Evolutionary conservation across 2,329 filamentous ascomycete genomes (phyloP), one percentile per base, ranked within the genome.

Genomic region (Arthrobotrys pseudoclavata): DNA sequence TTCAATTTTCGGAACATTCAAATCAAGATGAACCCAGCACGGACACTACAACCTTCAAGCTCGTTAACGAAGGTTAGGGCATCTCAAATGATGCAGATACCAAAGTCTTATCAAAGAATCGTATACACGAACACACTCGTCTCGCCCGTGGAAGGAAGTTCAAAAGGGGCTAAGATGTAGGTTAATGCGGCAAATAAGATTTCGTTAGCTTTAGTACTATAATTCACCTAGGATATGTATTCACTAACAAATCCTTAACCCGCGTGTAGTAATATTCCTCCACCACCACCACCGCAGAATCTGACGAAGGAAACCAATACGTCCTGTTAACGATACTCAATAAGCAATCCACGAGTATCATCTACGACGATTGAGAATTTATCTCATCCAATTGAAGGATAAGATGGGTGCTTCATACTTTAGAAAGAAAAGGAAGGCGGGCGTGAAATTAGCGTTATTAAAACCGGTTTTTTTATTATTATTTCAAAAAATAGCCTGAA

Each of bases 21-120:
- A 10, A 9, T 9, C 5, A 57, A 42, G 7, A 60, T 60, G 55
- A 60, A 60, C 12, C 31, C 55, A 22, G 55, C 55, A 60, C 34
- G 55, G 42, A 60, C 55, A n/a, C 20, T 60, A 60, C 55, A 60
- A 9, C 55, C 55, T n/a, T 24, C 55, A 9, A 60, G 55, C 18
- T 60, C 55, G 12, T 60, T 60, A 34, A 42, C 31, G 10, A 60
- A 60, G 4, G 55, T 60, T 34, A 60, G 31, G 18, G 55, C 55
- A 42, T 60, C 55, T 3, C 55, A 60, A 10, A 60, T 60, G 55
- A 34, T 60, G 9, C 55, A 60, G 13, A 60, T 60, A 60, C 55
- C 55, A 5, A 60, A 60, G 12, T 60, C 55, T 2, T 60, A 60
- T 26, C 55, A 60, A 10, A 60, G 55, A 24, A 60, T 60, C 31